Evolutionary conservation across 2,329 filamentous ascomycete species (phyloP), one percentile per base, ranked within the genome.

Genomic region (Calonectria pseudoturangicola): DNA sequence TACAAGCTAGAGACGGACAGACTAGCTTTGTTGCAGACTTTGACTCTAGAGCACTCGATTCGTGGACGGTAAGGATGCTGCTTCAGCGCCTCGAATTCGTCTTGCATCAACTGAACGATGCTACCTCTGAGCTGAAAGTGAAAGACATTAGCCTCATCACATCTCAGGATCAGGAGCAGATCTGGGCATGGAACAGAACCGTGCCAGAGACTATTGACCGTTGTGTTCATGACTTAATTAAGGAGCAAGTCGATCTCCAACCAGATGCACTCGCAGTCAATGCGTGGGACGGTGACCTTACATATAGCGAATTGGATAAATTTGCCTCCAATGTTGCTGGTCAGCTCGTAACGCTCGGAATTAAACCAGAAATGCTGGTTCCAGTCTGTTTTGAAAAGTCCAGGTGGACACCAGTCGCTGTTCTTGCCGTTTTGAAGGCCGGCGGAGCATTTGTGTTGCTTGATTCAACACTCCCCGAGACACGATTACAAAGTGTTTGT

Each of bases 261-360:
- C 77, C 75, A 4, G 25, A 62, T 21, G 73, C 73, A 8, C 45
- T 51, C 12, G 78, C 76, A 7, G 63, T 79, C 36, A 77, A 68
- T 41, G 72, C 76, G 12, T 79, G 74, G 78, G 76, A 79, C 41
- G 78, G 63, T 30, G 15, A 79, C 48, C 82, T 86, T 68, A 85
- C 85, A 12, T 87, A 87, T 69, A 66, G 77, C 51, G 81, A 87
- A 41, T 76, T 87, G 2, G 83, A 87, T 47, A 68, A 75, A 0
- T 76, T 82, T 13, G 86, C 87, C 0, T 83, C 82, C 43, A 72
- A 78, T 1, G 79, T 87, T 10, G 86, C 86, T 6, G 74, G 75
- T 10, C 77, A 82, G 64, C 79, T 88, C 0, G 66, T 80, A 16
- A 73, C 75, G 7, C 72, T 78, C 33, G 81, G 81, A 15, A 74